phyloP scores from a whole-genome alignment of 257 asterid genomes.

The Linaria vulgaris region DNA sequence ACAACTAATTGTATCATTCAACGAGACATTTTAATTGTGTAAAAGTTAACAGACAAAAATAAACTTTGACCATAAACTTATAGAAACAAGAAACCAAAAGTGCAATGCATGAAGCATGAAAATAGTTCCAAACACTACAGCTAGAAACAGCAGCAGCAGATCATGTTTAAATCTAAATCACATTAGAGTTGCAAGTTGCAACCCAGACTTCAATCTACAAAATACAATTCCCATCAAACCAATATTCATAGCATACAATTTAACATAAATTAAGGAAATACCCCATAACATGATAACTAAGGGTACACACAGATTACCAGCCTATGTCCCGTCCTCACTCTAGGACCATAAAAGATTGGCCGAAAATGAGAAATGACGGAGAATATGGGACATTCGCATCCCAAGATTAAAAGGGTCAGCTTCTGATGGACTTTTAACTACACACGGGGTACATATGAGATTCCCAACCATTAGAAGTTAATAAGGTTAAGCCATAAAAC shows the following conservation, averaged over 20 bases:
- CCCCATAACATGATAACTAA: constrained; percentile 35
- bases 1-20: too few species aligned
- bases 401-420: constrained; percentile 42
- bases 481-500: constrained; percentile 49
- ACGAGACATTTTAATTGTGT: too few species aligned
- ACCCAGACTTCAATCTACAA: neutral
- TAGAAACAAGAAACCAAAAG: too few species aligned
- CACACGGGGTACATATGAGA: constrained; percentile 38
- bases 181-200: too few species aligned
- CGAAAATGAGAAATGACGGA: constrained; percentile 35
- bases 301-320: constrained; percentile 36
- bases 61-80: too few species aligned
- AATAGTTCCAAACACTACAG: too few species aligned
- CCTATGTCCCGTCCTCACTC: constrained; percentile 48
- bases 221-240: constrained; percentile 35
- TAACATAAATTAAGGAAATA: constrained; percentile 32
- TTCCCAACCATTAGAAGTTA: constrained; percentile 43
- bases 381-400: constrained; percentile 30
- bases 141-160: too few species aligned
- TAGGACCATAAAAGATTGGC: constrained; percentile 53
- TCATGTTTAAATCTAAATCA: too few species aligned
- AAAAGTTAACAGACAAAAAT: too few species aligned
- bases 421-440: constrained; percentile 40
- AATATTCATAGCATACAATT: constrained; percentile 32
- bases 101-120: too few species aligned